Percentiles rank a stretch among this genome's conserved stretches.
Evolutionary conservation across 1,284 basidiomycete species (phyloP).

Genomic region (Fistulinella cinereoalba): DNA sequence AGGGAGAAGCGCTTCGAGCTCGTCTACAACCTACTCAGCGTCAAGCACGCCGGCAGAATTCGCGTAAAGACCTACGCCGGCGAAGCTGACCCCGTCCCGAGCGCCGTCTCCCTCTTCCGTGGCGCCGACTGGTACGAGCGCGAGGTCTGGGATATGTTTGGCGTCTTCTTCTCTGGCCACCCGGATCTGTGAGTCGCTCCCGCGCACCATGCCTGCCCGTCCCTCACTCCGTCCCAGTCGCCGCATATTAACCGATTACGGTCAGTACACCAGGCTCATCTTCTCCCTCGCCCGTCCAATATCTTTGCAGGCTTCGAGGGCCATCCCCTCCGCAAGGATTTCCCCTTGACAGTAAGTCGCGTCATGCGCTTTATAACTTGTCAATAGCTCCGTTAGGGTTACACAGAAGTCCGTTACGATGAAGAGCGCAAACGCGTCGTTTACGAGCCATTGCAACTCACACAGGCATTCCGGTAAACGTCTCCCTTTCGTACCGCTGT

Average conservation of each 20-base stretch:
- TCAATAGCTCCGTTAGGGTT: too few species aligned
- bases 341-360: constrained; percentile 91
- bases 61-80: constrained; percentile 98
- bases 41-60: constrained; percentile 76
- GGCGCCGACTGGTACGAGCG: constrained; percentile 99
- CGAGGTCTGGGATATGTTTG: constrained; percentile 97
- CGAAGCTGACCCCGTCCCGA: constrained; percentile 94
- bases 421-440: constrained; percentile 99
- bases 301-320: constrained; percentile 85
- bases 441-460: constrained; percentile 96
- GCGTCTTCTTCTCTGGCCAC: constrained; percentile 95
- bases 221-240: constrained; percentile 51
- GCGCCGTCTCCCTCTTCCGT: constrained; percentile 74
- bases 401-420: constrained; percentile 96
- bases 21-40: constrained; percentile 92
- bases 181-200: constrained; percentile 79
- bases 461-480: constrained; percentile 91
- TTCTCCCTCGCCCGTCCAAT: constrained; percentile 8
- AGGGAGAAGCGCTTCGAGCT: constrained; percentile 95
- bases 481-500: neutral
- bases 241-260: constrained; percentile 97
- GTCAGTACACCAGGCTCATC: constrained; percentile 39
- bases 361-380: too few species aligned
- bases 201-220: constrained; percentile 1
- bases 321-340: constrained; percentile 96